Evolutionary conservation across 305 asterid species (phyloP).

Genomic region (Fraxinus sp.): DNA sequence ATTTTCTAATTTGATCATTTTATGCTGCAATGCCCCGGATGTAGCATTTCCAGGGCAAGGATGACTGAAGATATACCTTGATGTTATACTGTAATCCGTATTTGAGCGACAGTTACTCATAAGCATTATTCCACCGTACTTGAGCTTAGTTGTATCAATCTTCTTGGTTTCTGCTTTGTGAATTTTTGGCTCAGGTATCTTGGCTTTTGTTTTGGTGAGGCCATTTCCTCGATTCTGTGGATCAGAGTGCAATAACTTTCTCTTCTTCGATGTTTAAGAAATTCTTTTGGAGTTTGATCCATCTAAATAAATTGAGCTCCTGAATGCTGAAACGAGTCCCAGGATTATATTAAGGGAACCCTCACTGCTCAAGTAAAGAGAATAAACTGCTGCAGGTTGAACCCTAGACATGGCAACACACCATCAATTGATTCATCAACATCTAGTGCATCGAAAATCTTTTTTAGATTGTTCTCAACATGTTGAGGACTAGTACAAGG

Average conservation of each 20-base stretch:
- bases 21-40: constrained; percentile 25
- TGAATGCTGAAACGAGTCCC: constrained; percentile 27
- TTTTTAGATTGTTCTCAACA: constrained; percentile 15
- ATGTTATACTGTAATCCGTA: background rate
- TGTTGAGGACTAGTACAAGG: background rate
- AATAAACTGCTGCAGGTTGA: constrained; percentile 23
- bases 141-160: constrained; percentile 14
- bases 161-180: constrained; percentile 13
- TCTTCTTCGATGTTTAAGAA: constrained; percentile 23
- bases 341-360: constrained; percentile 27
- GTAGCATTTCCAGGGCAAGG: constrained; percentile 21
- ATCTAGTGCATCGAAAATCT: constrained; percentile 29
- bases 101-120: background rate
- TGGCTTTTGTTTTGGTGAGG: background rate
- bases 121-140: background rate
- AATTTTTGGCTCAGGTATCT: constrained; percentile 19
- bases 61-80: background rate
- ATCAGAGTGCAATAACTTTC: constrained; percentile 28
- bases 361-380: constrained; percentile 25
- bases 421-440: constrained; percentile 24
- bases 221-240: background rate
- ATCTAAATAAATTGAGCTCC: constrained; percentile 32
- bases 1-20: constrained; percentile 16
- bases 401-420: background rate
- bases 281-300: constrained; percentile 32